These are phyloP conservation scores for Gracilaria caudata DNA, from an alignment of 23 red algal genomes.

Conservation along the genomic window DNA sequence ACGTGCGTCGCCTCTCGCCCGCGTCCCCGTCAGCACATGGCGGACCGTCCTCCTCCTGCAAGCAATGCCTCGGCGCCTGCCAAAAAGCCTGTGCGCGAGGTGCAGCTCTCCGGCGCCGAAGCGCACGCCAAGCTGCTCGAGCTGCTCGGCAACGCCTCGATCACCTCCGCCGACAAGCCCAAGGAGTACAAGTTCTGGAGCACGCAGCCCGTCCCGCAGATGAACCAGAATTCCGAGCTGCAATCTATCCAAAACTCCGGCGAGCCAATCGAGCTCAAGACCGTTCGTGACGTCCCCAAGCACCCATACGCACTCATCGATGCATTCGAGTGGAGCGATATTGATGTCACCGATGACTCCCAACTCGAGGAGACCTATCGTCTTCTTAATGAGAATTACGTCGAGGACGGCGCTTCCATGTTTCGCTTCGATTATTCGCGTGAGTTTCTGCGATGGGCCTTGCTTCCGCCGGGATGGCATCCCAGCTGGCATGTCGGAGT, in stretches of 20 bases:
- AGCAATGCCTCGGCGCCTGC: not conserved
- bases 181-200: slow-evolving; percentile 78
- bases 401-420: slow-evolving; percentile 94
- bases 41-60: not conserved
- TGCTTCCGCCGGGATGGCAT: slow-evolving; percentile 91
- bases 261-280: slow-evolving; percentile 51
- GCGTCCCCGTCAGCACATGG: not conserved
- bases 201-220: slow-evolving; percentile 84
- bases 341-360: slow-evolving; percentile 71
- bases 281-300: slow-evolving; percentile 52
- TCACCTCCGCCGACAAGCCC: slow-evolving; percentile 13
- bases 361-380: slow-evolving; percentile 83
- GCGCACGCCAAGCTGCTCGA: slow-evolving; percentile 48
- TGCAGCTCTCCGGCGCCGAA: slow-evolving; percentile 38
- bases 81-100: slow-evolving; percentile 1
- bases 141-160: slow-evolving; percentile 10
- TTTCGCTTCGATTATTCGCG: slow-evolving; percentile 99
- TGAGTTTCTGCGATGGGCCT: slow-evolving; percentile 94
- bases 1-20: not conserved
- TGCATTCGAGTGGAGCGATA: slow-evolving; percentile 84
- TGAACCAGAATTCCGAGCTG: not conserved
- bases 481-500: slow-evolving; percentile 92
- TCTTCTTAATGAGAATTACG: slow-evolving; percentile 94
- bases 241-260: not conserved
- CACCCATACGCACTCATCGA: slow-evolving; percentile 81